Percentiles rank a stretch among this genome's conserved stretches.
Evolutionary conservation across 305 asterid species (phyloP).

Genomic region (Solanum hybrid): DNA sequence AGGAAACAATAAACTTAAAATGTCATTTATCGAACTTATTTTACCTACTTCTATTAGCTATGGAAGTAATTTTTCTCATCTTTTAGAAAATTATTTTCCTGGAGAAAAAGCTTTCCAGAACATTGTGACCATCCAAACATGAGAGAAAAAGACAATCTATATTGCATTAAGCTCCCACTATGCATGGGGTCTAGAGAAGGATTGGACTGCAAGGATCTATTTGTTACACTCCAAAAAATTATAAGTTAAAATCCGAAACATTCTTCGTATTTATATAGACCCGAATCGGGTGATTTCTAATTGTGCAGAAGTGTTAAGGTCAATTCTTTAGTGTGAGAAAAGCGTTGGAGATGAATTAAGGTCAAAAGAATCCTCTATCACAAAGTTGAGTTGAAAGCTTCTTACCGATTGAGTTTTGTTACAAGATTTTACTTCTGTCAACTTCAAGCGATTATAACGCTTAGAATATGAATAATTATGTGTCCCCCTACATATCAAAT

Average conservation of each 20-base stretch:
- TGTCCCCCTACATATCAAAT: neutral
- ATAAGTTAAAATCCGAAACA: neutral
- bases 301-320: neutral
- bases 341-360: neutral
- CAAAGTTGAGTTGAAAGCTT: neutral
- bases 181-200: neutral
- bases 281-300: neutral
- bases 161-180: neutral
- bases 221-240: neutral
- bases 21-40: neutral
- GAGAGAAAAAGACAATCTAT: neutral
- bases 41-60: neutral
- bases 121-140: neutral
- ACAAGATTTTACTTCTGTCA: neutral
- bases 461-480: neutral
- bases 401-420: neutral
- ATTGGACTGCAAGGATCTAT: too few relatives aligned
- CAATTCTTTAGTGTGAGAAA: neutral
- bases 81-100: neutral
- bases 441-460: neutral
- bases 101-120: neutral
- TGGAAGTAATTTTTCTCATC: neutral
- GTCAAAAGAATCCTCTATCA: neutral
- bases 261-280: too few relatives aligned
- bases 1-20: neutral